Conservation (phyloP, 2,329 filamentous ascomycete genomes). For the Exophiala sideris region DNA sequence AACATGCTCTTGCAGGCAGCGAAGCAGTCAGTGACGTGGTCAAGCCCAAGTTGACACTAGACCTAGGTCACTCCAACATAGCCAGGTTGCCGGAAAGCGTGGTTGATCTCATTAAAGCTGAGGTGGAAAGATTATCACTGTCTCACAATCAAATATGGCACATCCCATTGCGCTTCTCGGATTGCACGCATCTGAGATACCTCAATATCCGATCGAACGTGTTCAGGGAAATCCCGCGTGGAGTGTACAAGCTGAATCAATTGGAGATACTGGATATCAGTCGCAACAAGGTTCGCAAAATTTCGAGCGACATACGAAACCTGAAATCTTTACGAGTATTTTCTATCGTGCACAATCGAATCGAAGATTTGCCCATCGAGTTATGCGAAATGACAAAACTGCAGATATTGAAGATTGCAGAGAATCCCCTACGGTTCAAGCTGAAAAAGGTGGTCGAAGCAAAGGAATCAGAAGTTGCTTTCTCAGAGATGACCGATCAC, state of each 20-base stretch:
- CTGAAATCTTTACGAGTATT: constrained; percentile 85
- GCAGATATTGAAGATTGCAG: constrained; percentile 83
- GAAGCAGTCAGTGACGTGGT: constrained; percentile 46
- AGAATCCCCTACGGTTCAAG: constrained; percentile 80
- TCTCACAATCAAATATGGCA: constrained; percentile 52
- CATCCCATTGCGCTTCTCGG: constrained; percentile 47
- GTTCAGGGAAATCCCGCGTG: constrained; percentile 60
- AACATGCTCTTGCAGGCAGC: constrained; percentile 45
- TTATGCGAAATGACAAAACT: constrained; percentile 86
- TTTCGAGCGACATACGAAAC: constrained; percentile 76
- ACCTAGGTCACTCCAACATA: constrained; percentile 50
- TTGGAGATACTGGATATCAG: constrained; percentile 92
- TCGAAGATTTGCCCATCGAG: constrained; percentile 77
- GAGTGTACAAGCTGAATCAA: constrained; percentile 76
- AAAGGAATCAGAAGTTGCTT: constrained; percentile 62
- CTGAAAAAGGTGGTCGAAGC: constrained; percentile 66
- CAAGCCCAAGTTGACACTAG: constrained; percentile 50
- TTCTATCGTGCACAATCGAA: constrained; percentile 80
- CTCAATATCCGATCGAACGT: constrained; percentile 50
- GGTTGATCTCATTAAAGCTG: constrained; percentile 51
- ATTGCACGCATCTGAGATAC: constrained; percentile 48
- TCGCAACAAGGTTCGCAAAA: constrained; percentile 73
- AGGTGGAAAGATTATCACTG: constrained; percentile 52
- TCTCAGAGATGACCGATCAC: constrained; percentile 53
- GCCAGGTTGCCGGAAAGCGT: constrained; percentile 48